phyloP scores from a whole-genome alignment of 2,329 filamentous ascomycete genomes.

The Epichloe glyceriae region DNA sequence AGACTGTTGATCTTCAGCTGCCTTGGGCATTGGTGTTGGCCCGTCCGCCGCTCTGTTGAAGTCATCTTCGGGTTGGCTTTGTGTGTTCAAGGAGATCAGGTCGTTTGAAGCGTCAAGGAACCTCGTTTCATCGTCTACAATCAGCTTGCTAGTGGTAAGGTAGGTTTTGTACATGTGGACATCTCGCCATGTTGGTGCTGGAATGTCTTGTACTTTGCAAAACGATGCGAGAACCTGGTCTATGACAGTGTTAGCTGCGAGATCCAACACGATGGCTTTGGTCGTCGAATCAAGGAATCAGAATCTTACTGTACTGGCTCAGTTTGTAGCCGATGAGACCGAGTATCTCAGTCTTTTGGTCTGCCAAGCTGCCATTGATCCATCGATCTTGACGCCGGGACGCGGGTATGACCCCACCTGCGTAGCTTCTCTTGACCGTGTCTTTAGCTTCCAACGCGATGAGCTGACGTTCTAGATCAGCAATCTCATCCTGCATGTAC shows the following conservation, averaged over 20 bases:
- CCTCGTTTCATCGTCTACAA: conserved; percentile 44
- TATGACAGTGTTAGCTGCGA: conserved; percentile 15
- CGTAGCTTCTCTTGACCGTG: conserved; percentile 31
- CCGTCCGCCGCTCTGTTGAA: conserved; percentile 9
- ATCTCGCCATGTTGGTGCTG: conserved; percentile 36
- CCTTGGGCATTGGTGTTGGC: conserved; percentile 13
- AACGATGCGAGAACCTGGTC: conserved; percentile 49
- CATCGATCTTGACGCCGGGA: conserved; percentile 45
- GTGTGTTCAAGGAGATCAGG: conserved; percentile 29
- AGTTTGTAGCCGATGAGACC: conserved; percentile 53
- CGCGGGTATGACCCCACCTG: conserved; percentile 37
- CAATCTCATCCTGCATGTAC: conserved; percentile 74
- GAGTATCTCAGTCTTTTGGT: conserved; percentile 46
- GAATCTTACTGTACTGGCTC: conserved; percentile 49
- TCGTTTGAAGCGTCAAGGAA: conserved; percentile 46
- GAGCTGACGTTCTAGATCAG: conserved; percentile 68
- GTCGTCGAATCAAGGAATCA: background rate
- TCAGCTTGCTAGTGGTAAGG: conserved; percentile 38
- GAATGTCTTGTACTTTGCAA: conserved; percentile 35
- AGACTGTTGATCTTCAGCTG: conserved; percentile 3
- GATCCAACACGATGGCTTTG: background rate
- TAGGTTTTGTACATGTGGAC: conserved; percentile 35
- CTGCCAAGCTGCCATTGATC: conserved; percentile 43
- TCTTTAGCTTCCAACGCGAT: conserved; percentile 50
- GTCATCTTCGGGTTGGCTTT: conserved; percentile 4